A percentile compares a stretch with the other conserved stretches of the same genome.
These are phyloP conservation scores for Fusarium anthophilum DNA, from an alignment of 2,329 filamentous ascomycete species.

Conservation along the genomic window DNA sequence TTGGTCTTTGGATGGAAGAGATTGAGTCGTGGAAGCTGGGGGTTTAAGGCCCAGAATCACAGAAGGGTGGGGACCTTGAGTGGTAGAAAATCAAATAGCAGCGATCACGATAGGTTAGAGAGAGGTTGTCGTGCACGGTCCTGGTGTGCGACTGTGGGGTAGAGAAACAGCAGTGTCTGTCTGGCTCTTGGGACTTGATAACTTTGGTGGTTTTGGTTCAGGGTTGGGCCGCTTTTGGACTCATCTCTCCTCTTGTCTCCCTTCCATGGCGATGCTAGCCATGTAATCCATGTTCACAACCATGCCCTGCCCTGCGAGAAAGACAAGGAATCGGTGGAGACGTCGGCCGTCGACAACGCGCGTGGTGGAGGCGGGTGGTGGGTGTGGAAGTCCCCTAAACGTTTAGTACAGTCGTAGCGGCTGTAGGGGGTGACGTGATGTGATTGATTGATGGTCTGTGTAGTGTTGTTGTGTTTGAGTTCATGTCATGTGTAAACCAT, in stretches of 20 bases:
- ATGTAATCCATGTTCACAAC: constrained; percentile 6
- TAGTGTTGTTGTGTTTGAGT: constrained; percentile 20
- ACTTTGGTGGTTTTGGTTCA: not conserved
- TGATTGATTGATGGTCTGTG: constrained; percentile 19
- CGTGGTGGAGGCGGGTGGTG: constrained; percentile 23
- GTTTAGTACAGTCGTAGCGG: not conserved
- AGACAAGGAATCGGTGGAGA: constrained; percentile 31
- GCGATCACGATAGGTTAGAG: constrained; percentile 39
- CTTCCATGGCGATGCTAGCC: not conserved
- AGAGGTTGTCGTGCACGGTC: constrained; percentile 35
- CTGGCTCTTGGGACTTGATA: not conserved
- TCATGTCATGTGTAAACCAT: constrained; percentile 15
- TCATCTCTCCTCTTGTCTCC: constrained; percentile 3
- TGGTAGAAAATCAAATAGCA: constrained; percentile 33
- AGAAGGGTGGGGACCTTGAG: constrained; percentile 35
- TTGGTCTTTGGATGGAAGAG: constrained; percentile 31
- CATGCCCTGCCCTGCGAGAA: not conserved
- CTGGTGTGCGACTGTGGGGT: constrained; percentile 43
- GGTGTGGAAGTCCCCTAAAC: constrained; percentile 14
- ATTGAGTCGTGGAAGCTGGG: constrained; percentile 41
- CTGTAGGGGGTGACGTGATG: constrained; percentile 30
- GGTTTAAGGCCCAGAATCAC: constrained; percentile 35
- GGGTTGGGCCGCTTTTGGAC: constrained; percentile 15
- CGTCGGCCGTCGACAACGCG: constrained; percentile 14
- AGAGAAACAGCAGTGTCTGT: constrained; percentile 32